These are phyloP conservation scores for Bauhinia variegata DNA, from an alignment of 306 rosid species.

Conservation along the genomic window DNA sequence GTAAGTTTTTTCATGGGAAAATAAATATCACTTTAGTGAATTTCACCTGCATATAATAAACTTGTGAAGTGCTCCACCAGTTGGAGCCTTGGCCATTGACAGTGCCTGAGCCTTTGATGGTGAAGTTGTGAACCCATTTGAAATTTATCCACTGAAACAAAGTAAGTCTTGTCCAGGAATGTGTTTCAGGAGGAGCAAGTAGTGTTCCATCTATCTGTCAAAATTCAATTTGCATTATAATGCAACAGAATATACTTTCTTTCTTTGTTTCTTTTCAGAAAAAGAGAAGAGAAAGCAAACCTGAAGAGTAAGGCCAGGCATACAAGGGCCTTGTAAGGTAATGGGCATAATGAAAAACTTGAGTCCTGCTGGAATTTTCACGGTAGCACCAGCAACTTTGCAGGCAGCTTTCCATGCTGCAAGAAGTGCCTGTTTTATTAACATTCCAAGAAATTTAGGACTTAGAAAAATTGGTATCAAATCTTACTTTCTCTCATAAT, in stretches of 20 bases:
- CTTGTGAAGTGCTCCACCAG: slow-evolving; percentile 66
- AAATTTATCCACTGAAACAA: slow-evolving; percentile 86
- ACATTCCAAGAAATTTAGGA: slow-evolving; percentile 16
- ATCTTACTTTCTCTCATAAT: background rate
- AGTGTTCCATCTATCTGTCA: slow-evolving; percentile 85
- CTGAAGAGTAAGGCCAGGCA: slow-evolving; percentile 82
- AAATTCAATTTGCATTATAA: slow-evolving; percentile 19
- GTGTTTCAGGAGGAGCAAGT: slow-evolving; percentile 67
- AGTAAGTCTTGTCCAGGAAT: slow-evolving; percentile 77
- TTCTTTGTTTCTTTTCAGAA: background rate
- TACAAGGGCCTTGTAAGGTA: slow-evolving; percentile 85
- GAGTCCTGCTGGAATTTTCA: slow-evolving; percentile 64
- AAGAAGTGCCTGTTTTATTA: slow-evolving; percentile 61
- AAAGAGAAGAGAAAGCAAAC: slow-evolving; percentile 42
- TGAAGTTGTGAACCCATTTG: slow-evolving; percentile 77
- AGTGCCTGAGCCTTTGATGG: slow-evolving; percentile 79
- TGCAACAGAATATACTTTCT: slow-evolving; percentile 1
- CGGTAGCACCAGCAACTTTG: slow-evolving; percentile 60
- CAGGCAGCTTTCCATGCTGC: slow-evolving; percentile 91
- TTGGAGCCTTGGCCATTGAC: slow-evolving; percentile 81
- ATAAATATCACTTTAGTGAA: background rate
- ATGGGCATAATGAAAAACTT: slow-evolving; percentile 69
- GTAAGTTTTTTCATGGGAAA: slow-evolving; percentile 1
- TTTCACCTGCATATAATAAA: slow-evolving; percentile 48
- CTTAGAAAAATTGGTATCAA: background rate